These are phyloP conservation scores for Begonia fuchsioides DNA, from an alignment of 306 rosid species.

Conservation along the genomic window DNA sequence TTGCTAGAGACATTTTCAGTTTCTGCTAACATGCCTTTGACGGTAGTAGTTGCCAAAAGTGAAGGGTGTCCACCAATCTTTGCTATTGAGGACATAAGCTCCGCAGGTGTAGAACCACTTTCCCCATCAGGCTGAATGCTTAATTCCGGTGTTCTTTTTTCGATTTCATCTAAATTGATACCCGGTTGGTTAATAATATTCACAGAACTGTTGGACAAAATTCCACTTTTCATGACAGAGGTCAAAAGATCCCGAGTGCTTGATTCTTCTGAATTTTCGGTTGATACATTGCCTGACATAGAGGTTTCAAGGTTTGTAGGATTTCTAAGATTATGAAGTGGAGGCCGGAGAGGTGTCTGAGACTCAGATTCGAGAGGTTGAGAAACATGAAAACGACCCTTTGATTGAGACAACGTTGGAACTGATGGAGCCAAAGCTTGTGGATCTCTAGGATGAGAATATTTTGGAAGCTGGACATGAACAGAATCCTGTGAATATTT, in stretches of 20 bases:
- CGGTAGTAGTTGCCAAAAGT: too few relatives aligned
- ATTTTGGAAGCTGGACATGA: slow-evolving; percentile 16
- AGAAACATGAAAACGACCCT: slow-evolving; percentile 16
- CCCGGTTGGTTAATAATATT: slow-evolving; percentile 18
- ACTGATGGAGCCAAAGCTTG: slow-evolving; percentile 21
- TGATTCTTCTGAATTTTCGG: slow-evolving; percentile 12
- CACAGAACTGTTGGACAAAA: slow-evolving; percentile 34
- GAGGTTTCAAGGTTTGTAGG: slow-evolving; percentile 13
- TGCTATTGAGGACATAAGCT: slow-evolving; percentile 21
- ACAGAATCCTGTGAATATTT: slow-evolving; percentile 29
- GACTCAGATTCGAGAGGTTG: slow-evolving; percentile 17
- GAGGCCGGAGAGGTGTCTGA: slow-evolving; percentile 19
- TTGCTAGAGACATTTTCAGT: slow-evolving; percentile 24
- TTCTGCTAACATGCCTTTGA: slow-evolving; percentile 13
- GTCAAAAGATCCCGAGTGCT: slow-evolving; percentile 56
- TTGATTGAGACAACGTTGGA: slow-evolving; percentile 26
- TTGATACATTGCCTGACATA: slow-evolving; percentile 5
- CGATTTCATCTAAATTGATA: slow-evolving; percentile 21
- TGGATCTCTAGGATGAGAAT: slow-evolving; percentile 31
- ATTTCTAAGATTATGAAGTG: slow-evolving; percentile 15
- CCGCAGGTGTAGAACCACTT: slow-evolving; percentile 12
- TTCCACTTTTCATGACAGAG: slow-evolving; percentile 62
- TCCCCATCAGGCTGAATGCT: slow-evolving; percentile 28
- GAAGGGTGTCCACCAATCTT: slow-evolving; percentile 17
- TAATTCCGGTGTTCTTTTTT: slow-evolving; percentile 26